phyloP scores from a whole-genome alignment of 2,329 filamentous ascomycete genomes.

The Phialophora tarda region DNA sequence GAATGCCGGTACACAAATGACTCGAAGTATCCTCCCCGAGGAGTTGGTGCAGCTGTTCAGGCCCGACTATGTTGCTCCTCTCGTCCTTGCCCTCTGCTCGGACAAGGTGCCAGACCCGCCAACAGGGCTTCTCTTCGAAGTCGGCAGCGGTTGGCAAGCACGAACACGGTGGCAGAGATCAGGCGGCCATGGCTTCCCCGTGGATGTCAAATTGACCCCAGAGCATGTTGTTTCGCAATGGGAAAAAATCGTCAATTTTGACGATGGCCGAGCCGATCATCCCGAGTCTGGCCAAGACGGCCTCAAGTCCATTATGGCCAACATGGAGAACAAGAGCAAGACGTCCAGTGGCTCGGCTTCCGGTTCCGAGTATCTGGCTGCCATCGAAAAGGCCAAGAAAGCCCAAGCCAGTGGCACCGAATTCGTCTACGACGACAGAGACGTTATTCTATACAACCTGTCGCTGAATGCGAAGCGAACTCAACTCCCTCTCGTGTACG shows the following conservation, averaged over 20 bases:
- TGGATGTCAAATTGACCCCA: slow-evolving; percentile 80
- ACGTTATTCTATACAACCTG: slow-evolving; percentile 94
- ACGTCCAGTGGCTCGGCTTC: slow-evolving; percentile 55
- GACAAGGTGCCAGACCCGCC: slow-evolving; percentile 84
- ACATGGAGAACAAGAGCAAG: slow-evolving; percentile 77
- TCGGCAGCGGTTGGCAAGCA: slow-evolving; percentile 91
- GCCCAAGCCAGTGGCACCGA: slow-evolving; percentile 73
- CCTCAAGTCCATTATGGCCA: slow-evolving; percentile 79
- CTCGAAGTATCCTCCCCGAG: slow-evolving; percentile 88
- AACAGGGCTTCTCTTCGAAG: slow-evolving; percentile 90
- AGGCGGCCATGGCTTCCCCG: slow-evolving; percentile 87
- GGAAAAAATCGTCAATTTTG: slow-evolving; percentile 82
- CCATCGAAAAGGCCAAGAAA: slow-evolving; percentile 77
- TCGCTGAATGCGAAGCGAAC: slow-evolving; percentile 89
- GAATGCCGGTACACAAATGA: slow-evolving; percentile 96
- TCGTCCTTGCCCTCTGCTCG: slow-evolving; percentile 83
- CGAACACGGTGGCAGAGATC: slow-evolving; percentile 93
- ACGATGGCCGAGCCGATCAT: slow-evolving; percentile 84
- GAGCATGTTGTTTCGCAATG: slow-evolving; percentile 80
- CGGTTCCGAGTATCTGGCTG: slow-evolving; percentile 68
- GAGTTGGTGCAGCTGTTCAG: slow-evolving; percentile 99
- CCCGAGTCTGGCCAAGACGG: slow-evolving; percentile 79
- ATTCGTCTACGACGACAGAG: slow-evolving; percentile 83
- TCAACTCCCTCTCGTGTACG: slow-evolving; percentile 86
- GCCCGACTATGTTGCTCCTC: slow-evolving; percentile 94